These are phyloP conservation scores for Fusarium palustre DNA, from an alignment of 2,329 filamentous ascomycete genomes.

Conservation along the genomic window DNA sequence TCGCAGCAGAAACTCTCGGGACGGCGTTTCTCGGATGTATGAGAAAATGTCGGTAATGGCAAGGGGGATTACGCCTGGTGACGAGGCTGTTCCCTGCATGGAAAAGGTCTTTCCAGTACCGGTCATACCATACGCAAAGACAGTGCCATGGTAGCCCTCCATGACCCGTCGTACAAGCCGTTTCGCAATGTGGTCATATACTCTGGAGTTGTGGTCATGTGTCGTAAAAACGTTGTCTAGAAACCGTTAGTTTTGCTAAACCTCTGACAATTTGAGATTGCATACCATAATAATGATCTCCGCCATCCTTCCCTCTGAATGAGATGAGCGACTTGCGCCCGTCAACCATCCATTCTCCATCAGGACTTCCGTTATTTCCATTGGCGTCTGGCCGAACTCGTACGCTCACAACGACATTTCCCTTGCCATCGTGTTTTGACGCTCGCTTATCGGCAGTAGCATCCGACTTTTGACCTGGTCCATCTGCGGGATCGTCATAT, in stretches of 20 bases:
- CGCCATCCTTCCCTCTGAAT: conserved; percentile 88
- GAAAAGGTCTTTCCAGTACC: conserved; percentile 99
- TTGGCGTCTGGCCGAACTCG: conserved; percentile 86
- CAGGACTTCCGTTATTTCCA: conserved; percentile 69
- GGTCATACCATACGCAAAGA: conserved; percentile 99
- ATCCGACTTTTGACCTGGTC: conserved; percentile 51
- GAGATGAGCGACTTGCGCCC: conserved; percentile 83
- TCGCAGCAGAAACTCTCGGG: conserved; percentile 90
- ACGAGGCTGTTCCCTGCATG: conserved; percentile 97
- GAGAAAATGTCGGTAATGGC: conserved; percentile 99
- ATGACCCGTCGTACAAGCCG: conserved; percentile 94
- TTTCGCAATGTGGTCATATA: conserved; percentile 95
- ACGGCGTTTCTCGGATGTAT: conserved; percentile 96
- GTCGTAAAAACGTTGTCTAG: conserved; percentile 96
- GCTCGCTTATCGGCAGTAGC: conserved; percentile 57
- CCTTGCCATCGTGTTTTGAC: conserved; percentile 79
- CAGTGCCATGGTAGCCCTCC: conserved; percentile 98
- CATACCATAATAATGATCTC: conserved; percentile 92
- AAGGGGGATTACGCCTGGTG: conserved; percentile 94
- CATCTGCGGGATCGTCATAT: conserved; percentile 81
- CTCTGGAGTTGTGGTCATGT: conserved; percentile 91
- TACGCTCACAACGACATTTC: conserved; percentile 96
- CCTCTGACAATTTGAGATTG: background rate
- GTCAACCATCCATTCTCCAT: conserved; percentile 93
- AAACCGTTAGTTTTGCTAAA: conserved; percentile 34